Base-by-base conservation (phyloP, 106 monocot genomes). In the Iris macrosiphon region DNA sequence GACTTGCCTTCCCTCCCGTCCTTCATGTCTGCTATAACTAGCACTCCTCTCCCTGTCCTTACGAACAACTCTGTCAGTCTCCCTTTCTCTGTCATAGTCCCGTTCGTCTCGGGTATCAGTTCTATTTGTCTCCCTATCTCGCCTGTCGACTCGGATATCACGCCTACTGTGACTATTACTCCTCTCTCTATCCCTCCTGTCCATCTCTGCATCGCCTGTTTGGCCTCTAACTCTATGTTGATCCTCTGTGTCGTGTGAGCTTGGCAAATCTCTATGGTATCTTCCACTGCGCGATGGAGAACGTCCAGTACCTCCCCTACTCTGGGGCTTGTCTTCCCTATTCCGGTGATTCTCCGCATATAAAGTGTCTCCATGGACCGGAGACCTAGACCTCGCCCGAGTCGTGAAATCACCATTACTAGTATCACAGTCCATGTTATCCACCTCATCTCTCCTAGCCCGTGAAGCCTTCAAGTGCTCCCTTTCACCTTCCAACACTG, bases 21-120 rank as follows among this genome's bases (percentile, higher is more conserved):
- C 40, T 32, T 79, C 78, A 64, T 49, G 33, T 61, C 70, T 76
- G 43, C 76, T 65, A 33, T 51, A 44, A 65, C 75, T 75, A 28
- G 27, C 60, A 60, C 67, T 81, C 19, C 72, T 64, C 46, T 75
- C 65, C 43, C 73, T 83, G 14, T 74, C 77, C 33, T 15, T 47
- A 25, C 23, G 32, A 22, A 6, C 23, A 5, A 3, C 13, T 40
- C 57, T 41, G 26, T 24, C 57, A 30, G 8, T 57, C 22, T 41
- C 22, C 18, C 25, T 41, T 57, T 32, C 11, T 57, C 57, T 41
- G 18, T n/a, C 22, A 22, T 4, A 27, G 26, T 57, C 57, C 6
- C 10, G 25, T 15, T 41, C 40, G 14, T 39, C 38, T 30, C 59
- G 54, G 45, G 3, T 40, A 44, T 50, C 31, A 57, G 4, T 23